Base-by-base conservation (phyloP, 768 basidiomycete genomes). In the Pisolithus tinctorius region DNA sequence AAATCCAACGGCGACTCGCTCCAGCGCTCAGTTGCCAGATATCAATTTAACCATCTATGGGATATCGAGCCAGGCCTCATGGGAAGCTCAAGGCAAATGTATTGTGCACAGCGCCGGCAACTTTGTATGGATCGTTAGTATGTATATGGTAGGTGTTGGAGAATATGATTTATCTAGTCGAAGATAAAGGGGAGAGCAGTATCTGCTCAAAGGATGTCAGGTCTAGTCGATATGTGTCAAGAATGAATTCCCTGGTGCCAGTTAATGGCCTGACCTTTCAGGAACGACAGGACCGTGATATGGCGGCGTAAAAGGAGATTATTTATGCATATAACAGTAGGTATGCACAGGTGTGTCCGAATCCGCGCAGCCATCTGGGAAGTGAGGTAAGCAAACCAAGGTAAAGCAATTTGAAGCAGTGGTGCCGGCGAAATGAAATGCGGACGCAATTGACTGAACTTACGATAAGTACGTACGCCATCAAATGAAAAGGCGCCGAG, bases 41-140 rank as follows among this genome's bases (percentile, higher is more conserved):
- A 17, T 20, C 50, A 61, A 60, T 66, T 43, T 63, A 58, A 17
- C 64, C 60, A 39, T 55, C 55, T 65, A 42, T 54, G 55, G 64
- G 29, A 44, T 36, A 36, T 40, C 50, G 11, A 41, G 30, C 20
- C 36, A 34, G 13, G 55, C 65, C 63, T 61, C 64, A 54, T 68
- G 65, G 64, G 60, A 60, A 52, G 49, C 58, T 57, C 60, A 49
- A 66, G 65, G 63, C 17, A 27, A 30, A 20, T 31, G 27, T 23
- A 13, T 54, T 48, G 44, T 37, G 44, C 39, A 49, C 14, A 34
- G 34, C 34, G 44, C 45, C 10, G 17, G 27, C 48, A 23, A 29
- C 34, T 50, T 37, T 44, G 27, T 46, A 51, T 38, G 36, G 44
- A 43, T 50, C 55, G 42, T 51, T 54, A 50, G 50, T 40, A 43